phyloP scores from a whole-genome alignment of 768 basidiomycete species.

The Macrocybe gigantea region DNA sequence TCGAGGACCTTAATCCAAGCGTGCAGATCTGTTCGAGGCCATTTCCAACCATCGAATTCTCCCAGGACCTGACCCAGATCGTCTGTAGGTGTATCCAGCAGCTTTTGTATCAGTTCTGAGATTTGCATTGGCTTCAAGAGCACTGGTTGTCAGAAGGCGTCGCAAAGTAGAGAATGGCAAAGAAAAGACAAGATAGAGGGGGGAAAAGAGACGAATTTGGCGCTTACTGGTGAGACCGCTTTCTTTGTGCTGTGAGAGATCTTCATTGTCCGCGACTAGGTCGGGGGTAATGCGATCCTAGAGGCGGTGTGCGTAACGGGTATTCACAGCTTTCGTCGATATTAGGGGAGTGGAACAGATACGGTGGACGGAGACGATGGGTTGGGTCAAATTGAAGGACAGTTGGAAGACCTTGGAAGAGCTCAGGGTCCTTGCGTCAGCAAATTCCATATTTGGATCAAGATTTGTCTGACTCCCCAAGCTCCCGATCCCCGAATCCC shows the following conservation, averaged over 20 bases:
- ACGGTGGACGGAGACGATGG: too few species aligned
- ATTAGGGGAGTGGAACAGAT: too few species aligned
- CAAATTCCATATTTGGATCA: too few species aligned
- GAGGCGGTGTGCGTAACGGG: not conserved
- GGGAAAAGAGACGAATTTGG: not conserved
- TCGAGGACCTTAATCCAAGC: slow-evolving; percentile 96
- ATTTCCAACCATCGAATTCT: slow-evolving; percentile 79
- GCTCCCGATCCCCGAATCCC: too few species aligned
- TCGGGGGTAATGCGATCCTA: slow-evolving; percentile 25
- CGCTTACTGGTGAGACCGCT: slow-evolving; percentile 67
- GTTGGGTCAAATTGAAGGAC: too few species aligned
- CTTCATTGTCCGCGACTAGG: slow-evolving; percentile 70
- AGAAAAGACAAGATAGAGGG: not conserved
- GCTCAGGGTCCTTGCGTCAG: too few species aligned
- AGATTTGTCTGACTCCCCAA: too few species aligned
- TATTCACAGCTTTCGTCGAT: too few species aligned
- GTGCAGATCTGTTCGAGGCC: slow-evolving; percentile 95
- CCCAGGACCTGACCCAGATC: slow-evolving; percentile 66
- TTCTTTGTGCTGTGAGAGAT: slow-evolving; percentile 84
- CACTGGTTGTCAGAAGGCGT: not conserved
- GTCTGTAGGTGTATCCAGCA: slow-evolving; percentile 61
- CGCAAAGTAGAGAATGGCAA: not conserved
- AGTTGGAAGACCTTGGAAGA: too few species aligned
- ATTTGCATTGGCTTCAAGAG: slow-evolving; percentile 65
- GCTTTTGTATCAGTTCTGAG: slow-evolving; percentile 68